Conservation (phyloP, 169 alveolate species). For the Plasmodium inui region DNA sequence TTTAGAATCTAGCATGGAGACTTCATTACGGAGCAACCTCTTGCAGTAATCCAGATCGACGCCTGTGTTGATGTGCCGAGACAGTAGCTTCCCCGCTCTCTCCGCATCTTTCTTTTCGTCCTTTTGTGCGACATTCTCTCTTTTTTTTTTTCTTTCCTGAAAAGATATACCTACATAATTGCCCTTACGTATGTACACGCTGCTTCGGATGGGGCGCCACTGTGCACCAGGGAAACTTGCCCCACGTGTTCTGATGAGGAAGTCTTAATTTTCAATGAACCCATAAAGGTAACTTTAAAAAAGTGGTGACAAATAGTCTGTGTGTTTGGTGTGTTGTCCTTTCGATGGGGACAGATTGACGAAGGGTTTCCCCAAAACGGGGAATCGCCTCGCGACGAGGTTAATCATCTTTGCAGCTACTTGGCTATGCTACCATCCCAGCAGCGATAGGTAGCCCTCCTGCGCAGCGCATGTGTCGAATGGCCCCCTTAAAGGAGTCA, state of each 20-base stretch:
- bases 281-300: slow-evolving; percentile 15
- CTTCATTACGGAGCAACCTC: no score
- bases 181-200: not conserved
- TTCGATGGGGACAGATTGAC: not conserved
- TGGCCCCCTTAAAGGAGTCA: no score
- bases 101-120: not conserved
- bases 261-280: not conserved
- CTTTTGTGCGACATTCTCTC: not conserved
- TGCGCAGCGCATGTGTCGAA: no score
- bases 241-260: slow-evolving; percentile 2
- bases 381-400: no score
- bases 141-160: not conserved
- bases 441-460: no score
- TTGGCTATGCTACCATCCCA: no score
- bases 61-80: not conserved
- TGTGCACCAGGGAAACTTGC: not conserved
- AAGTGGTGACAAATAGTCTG: not conserved
- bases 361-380: not conserved
- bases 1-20: not conserved
- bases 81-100: not conserved
- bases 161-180: not conserved
- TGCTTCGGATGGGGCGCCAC: not conserved
- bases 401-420: no score
- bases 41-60: not conserved
- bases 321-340: not conserved